Evolutionary conservation across 768 basidiomycete genomes (phyloP), one percentile per base, ranked within the genome.

Genomic region (Tulasnella calospora): DNA sequence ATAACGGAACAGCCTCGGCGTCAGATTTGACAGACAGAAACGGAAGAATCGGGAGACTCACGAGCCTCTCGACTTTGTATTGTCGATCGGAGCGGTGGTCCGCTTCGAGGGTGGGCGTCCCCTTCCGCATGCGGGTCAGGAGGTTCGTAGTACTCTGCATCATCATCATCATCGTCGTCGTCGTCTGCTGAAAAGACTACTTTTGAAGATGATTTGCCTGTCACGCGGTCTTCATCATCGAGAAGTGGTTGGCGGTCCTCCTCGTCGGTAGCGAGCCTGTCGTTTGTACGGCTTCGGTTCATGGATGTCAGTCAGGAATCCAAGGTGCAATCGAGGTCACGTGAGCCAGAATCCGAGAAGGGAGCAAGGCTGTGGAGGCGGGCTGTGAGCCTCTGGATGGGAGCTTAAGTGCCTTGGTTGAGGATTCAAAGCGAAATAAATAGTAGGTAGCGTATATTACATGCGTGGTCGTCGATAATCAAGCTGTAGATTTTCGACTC

Each of bases 61-160:
- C 94, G 92, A 83, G 90, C 86, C 86, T 95, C 94, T 78, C 94
- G 90, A 83, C 94, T 94, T 75, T 90, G 85, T 38, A 87, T 84
- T 33, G 91, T 94, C 30, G 93, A 95, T 83, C 90, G 88, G 47
- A 94, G 84, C 7, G 92, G 86, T 0, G 91, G 92, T 5, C 87
- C 88, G 81, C 92, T 51, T 41, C 55, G 70, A 27, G 72, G 67
- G 76, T 23, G 69, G 35, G 15, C 73, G 30, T 70, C 46, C 6
- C 73, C 70, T n/a, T 10, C 27, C 35, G 51, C 44, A 57, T 13
- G 17, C 36, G 21, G 55, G 38, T 70, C 44, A 27, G 69, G 46
- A 46, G 51, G 27, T 13, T 46, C 30, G 57, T 19, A 41, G 79
- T 61, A 27, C n/a, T 80, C 78, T 35, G 73, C 80, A 36, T 76